These are phyloP conservation scores for Penicillium sp. DNA, from an alignment of 2,329 filamentous ascomycete genomes.

Conservation along the genomic window DNA sequence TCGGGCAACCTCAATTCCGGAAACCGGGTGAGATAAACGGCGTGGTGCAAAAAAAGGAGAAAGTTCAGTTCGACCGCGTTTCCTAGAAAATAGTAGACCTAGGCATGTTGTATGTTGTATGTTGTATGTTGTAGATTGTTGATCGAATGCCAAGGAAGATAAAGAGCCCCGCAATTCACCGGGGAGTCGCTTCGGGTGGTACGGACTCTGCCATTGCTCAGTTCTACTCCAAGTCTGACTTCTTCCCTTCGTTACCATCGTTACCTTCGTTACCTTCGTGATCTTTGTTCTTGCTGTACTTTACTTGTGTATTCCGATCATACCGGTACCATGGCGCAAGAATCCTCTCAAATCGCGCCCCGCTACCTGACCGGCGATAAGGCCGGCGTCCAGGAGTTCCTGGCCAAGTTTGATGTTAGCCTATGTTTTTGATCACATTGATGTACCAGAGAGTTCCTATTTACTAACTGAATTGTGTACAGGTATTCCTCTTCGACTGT, in stretches of 20 bases:
- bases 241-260: neutral
- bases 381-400: slow-evolving; percentile 73
- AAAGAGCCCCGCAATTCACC: slow-evolving; percentile 22
- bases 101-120: neutral
- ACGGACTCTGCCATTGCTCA: slow-evolving; percentile 1
- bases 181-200: slow-evolving; percentile 20
- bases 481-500: slow-evolving; percentile 95
- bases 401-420: slow-evolving; percentile 88
- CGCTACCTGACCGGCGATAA: slow-evolving; percentile 75
- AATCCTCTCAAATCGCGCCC: slow-evolving; percentile 23
- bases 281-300: neutral
- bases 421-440: neutral
- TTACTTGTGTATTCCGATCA: neutral
- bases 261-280: neutral
- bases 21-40: slow-evolving; percentile 3
- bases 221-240: neutral
- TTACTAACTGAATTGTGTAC: slow-evolving; percentile 21
- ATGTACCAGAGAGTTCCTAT: neutral
- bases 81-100: neutral
- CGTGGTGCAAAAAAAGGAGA: slow-evolving; percentile 1
- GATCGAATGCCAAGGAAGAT: slow-evolving; percentile 1
- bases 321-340: slow-evolving; percentile 11
- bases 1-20: slow-evolving; percentile 13
- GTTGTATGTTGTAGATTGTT: neutral
- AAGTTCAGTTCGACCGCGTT: slow-evolving; percentile 3